phyloP scores from a whole-genome alignment of 2,329 filamentous ascomycete species.

The Aureobasidium leucospermi region DNA sequence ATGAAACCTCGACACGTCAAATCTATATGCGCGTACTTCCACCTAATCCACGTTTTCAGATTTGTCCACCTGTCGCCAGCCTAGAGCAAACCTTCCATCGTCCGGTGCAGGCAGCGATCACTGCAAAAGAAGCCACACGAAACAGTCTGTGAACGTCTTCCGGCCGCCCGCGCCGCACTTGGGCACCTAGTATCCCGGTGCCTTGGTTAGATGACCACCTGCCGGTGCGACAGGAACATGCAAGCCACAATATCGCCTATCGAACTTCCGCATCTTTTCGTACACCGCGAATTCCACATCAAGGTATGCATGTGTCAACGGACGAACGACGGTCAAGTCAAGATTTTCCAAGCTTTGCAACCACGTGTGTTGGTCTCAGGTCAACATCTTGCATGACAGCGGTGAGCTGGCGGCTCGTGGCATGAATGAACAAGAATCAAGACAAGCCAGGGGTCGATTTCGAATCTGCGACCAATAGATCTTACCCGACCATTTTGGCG shows the following conservation, averaged over 20 bases:
- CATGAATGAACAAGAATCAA: not conserved
- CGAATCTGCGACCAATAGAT: not conserved
- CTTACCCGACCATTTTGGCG: not conserved
- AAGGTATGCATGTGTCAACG: not conserved
- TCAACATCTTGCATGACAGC: not conserved
- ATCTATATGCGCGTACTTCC: not conserved
- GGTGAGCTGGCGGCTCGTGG: not conserved
- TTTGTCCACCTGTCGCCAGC: not conserved
- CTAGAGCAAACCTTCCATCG: not conserved
- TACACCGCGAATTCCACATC: not conserved
- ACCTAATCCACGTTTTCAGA: not conserved
- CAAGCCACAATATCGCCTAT: conserved; percentile 8
- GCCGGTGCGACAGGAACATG: not conserved
- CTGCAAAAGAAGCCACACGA: not conserved
- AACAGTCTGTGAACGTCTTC: conserved; percentile 9
- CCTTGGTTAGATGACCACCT: conserved; percentile 3
- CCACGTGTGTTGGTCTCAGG: not conserved
- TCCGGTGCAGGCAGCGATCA: conserved; percentile 4
- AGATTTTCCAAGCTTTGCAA: conserved; percentile 2
- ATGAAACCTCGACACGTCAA: conserved; percentile 11
- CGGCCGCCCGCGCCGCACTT: conserved; percentile 1
- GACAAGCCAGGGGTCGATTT: not conserved
- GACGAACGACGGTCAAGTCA: not conserved
- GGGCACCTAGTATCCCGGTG: not conserved
- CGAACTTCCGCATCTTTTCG: not conserved